Evolutionary conservation across 179 eudicot species (phyloP), one percentile per base, ranked within the genome.

Genomic region (Heliamphora pulchella): DNA sequence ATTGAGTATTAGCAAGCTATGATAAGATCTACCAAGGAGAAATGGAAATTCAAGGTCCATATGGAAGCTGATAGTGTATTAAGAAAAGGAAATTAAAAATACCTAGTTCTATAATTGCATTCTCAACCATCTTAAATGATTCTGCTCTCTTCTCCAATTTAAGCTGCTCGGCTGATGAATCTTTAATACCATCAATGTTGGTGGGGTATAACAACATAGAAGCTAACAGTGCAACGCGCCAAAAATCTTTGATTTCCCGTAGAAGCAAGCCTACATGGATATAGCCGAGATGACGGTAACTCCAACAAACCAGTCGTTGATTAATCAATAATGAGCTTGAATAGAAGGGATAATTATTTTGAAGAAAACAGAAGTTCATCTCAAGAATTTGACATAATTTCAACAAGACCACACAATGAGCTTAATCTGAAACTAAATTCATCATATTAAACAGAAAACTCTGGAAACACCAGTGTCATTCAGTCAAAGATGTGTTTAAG

Each of bases 211-310:
- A 70, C 65, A 93, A 84, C 47, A 90, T 79, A 39, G 98, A 90
- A 53, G 88, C 87, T 85, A 94, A 80, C 79, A 96, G 80, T 31
- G 98, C 90, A 68, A 88, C 90, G 54, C 86, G 89, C 99, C 99
- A 96, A 79, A 91, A 91, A 73, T 92, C 97, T 86, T 92, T 93
- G 82, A 91, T 96, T 68, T 96, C 97, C 82, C 93, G 89, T 75
- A 96, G 89, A 74, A 96, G 86, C 89, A 91, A 84, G 66, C 98
- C 98, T 92, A 55, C 57, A 78, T 11, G 72, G n/a, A 44, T 59
- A 58, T 71, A 17, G 50, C 11, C 14, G 51, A 31, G 7, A 77
- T 20, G 22, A 44, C 5, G 14, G 8, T 43, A 18, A 51, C 59
- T 39, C 46, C 3, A 43, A 9, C 20, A 75, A 8, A 18, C 4